These are phyloP conservation scores for Aspergillus eucalypticola DNA, from an alignment of 2,329 filamentous ascomycete species.

Conservation along the genomic window DNA sequence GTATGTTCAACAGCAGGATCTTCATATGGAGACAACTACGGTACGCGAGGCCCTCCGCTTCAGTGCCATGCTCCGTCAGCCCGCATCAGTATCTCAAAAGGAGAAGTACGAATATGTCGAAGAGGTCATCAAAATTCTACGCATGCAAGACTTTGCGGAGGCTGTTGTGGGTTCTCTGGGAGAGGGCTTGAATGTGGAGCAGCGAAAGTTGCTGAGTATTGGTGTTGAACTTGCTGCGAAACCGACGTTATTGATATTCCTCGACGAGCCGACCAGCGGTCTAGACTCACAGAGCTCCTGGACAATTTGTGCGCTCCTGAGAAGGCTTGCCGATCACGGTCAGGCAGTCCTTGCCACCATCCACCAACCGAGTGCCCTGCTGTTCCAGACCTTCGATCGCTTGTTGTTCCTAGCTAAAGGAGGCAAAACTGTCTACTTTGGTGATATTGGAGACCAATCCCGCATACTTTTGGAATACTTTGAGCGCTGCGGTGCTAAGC, in stretches of 20 bases:
- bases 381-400: slow-evolving; percentile 79
- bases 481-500: slow-evolving; percentile 59
- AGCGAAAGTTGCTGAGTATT: slow-evolving; percentile 76
- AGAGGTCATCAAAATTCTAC: slow-evolving; percentile 80
- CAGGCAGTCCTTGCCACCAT: slow-evolving; percentile 92
- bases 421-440: slow-evolving; percentile 68
- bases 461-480: slow-evolving; percentile 62
- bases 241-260: slow-evolving; percentile 79
- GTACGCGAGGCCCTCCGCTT: slow-evolving; percentile 86
- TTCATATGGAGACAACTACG: slow-evolving; percentile 80
- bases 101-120: slow-evolving; percentile 87
- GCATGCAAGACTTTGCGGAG: slow-evolving; percentile 86
- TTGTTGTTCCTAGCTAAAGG: slow-evolving; percentile 64
- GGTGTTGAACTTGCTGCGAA: slow-evolving; percentile 91
- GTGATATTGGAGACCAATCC: slow-evolving; percentile 62
- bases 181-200: slow-evolving; percentile 66
- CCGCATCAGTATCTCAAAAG: slow-evolving; percentile 63
- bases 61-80: slow-evolving; percentile 80
- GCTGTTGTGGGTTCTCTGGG: slow-evolving; percentile 85
- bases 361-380: slow-evolving; percentile 86
- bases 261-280: slow-evolving; percentile 87
- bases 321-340: slow-evolving; percentile 82
- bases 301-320: slow-evolving; percentile 80
- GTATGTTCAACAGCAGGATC: slow-evolving; percentile 80
- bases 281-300: slow-evolving; percentile 88